Percentiles rank a stretch among this genome's conserved stretches.
Evolutionary conservation across 2,329 filamentous ascomycete species (phyloP).

Genomic region (Colletotrichum liaoningense): DNA sequence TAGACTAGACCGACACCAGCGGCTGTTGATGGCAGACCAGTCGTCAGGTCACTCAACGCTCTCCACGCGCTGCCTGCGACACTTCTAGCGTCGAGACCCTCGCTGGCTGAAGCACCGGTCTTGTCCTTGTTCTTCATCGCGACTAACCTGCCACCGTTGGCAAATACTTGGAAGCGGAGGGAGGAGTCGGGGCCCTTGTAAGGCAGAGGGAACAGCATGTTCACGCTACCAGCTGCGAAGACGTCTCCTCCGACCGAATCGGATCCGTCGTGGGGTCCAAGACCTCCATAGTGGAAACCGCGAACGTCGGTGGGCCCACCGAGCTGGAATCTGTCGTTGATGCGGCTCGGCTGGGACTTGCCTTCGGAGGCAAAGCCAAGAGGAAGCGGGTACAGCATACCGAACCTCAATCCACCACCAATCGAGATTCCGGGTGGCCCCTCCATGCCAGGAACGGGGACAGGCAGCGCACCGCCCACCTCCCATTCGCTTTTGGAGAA

Average conservation of each 20-base stretch:
- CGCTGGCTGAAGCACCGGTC: constrained; percentile 50
- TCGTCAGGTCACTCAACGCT: constrained; percentile 77
- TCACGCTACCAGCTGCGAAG: constrained; percentile 89
- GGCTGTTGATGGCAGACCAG: constrained; percentile 84
- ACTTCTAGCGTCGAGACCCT: constrained; percentile 52
- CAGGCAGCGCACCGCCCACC: constrained; percentile 78
- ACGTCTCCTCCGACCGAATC: constrained; percentile 93
- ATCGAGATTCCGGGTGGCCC: constrained; percentile 83
- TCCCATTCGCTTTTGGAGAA: constrained; percentile 95
- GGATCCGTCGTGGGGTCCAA: constrained; percentile 86
- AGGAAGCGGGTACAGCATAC: constrained; percentile 85
- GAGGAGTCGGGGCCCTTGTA: constrained; percentile 84
- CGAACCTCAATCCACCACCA: constrained; percentile 83
- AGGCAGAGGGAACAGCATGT: constrained; percentile 86
- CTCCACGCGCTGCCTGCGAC: constrained; percentile 65
- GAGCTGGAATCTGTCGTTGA: constrained; percentile 96
- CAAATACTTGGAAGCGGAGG: constrained; percentile 87
- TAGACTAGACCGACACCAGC: constrained; percentile 94
- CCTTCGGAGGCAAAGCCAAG: constrained; percentile 65
- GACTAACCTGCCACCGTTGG: constrained; percentile 89
- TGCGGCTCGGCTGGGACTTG: constrained; percentile 74
- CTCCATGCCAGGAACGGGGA: constrained; percentile 76
- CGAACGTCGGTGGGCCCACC: constrained; percentile 95
- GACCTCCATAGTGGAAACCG: constrained; percentile 88
- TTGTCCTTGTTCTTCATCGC: constrained; percentile 73